These are phyloP conservation scores for Chalaropsis ovoidea DNA, from an alignment of 2,329 filamentous ascomycete genomes.

Conservation along the genomic window DNA sequence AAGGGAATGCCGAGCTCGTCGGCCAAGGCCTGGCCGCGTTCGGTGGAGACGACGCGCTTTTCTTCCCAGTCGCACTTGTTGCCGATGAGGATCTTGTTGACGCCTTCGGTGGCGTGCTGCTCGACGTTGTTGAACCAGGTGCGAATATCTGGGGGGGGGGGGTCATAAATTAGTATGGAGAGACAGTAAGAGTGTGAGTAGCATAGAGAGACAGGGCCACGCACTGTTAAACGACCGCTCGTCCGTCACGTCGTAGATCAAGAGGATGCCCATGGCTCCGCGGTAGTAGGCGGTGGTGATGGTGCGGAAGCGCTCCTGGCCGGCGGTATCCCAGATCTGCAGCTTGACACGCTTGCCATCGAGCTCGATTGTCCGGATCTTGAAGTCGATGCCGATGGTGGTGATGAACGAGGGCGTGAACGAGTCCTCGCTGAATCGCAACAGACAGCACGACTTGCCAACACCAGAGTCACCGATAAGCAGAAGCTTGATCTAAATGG, in stretches of 20 bases:
- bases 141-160: constrained; percentile 63
- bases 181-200: constrained; percentile 19
- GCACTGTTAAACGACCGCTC: constrained; percentile 90
- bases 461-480: constrained; percentile 95
- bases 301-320: constrained; percentile 95
- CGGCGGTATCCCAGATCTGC: constrained; percentile 99
- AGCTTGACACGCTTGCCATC: constrained; percentile 98
- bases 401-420: constrained; percentile 98
- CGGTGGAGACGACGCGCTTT: constrained; percentile 87
- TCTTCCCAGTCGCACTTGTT: constrained; percentile 99
- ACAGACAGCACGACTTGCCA: constrained; percentile 91
- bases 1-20: constrained; percentile 96
- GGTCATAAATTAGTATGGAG: constrained; percentile 3
- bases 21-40: constrained; percentile 84
- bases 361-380: constrained; percentile 97
- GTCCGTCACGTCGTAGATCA: constrained; percentile 98
- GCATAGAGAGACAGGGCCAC: constrained; percentile 30
- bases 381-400: constrained; percentile 99
- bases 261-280: constrained; percentile 93
- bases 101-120: constrained; percentile 94
- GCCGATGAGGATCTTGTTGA: constrained; percentile 98
- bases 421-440: constrained; percentile 94
- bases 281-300: constrained; percentile 99
- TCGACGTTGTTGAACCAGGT: constrained; percentile 99
- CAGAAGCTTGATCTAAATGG: constrained; percentile 77